Base-by-base conservation (phyloP, 495 filamentous ascomycete species). In the Penicillium cataractarum region DNA sequence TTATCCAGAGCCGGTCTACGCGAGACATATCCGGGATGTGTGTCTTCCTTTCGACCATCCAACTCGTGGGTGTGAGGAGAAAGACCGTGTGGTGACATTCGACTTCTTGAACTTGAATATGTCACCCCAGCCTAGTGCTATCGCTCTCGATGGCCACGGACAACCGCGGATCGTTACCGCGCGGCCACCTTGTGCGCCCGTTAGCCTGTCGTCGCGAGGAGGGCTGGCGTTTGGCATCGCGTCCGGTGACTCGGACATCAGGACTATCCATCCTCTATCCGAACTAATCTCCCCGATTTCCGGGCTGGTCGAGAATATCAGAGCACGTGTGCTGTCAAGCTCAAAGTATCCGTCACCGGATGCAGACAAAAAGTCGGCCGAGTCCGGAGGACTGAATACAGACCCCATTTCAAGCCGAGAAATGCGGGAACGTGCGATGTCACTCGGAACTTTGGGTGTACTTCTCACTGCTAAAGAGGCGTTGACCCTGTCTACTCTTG, bases 1-100 rank as follows among this genome's bases (percentile, higher is more conserved):
- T 29, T 81, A 78, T 33, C 72, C 80, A 0, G 77, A 76, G 35
- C 76, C 74, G 39, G 74, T 83, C 24, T 78, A 79, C 55, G 84
- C 81, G 31, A 84, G 80, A 58, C 66, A 75, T 32, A 72, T 83
- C 32, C 80, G 82, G 22, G 80, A 83, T 53, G 70, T 85, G 2
- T 74, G 75, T 50, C 69, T 68, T 37, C 76, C 82, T 0, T 83
- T 75, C 60, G 71, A 83, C 55, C 76, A 80, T 58, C 69, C 74
- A 32, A 71, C 64, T 32, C 73, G 81, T 33, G 66, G 82, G 0
- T 77, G 75, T 72, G 58, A 82, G 68, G 77, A 87, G 75, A 78
- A 83, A 10, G 82, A 89, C 44, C 83, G 88, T 17, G 85, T 97
- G 32, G 89, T 95, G 0, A 90, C 90, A 2, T 97, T 96, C 72